Conservation (phyloP, 73 alveolate genomes). For the Stentor roeselii region DNA sequence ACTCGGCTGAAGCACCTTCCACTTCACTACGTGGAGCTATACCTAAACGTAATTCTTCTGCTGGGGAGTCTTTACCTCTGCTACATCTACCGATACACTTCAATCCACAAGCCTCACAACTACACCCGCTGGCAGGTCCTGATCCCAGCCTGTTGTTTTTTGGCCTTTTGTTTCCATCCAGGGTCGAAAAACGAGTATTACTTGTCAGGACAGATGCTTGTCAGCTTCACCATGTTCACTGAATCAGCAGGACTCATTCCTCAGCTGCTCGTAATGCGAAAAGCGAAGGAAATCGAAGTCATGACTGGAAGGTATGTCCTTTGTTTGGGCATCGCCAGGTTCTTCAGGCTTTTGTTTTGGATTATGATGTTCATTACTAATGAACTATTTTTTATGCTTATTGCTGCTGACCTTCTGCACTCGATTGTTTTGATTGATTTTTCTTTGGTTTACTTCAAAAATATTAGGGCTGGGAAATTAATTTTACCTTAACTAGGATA, state of each 20-base stretch:
- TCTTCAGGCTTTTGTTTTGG: constrained; percentile 53
- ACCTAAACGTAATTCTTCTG: constrained; percentile 30
- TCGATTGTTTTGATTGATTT: constrained; percentile 38
- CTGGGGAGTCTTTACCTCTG: constrained; percentile 40
- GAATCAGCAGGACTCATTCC: constrained; percentile 60
- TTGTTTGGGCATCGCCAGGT: constrained; percentile 44
- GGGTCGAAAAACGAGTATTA: constrained; percentile 40
- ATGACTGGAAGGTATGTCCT: constrained; percentile 44
- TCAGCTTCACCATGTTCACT: constrained; percentile 54
- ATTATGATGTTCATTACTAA: constrained; percentile 32
- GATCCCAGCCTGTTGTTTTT: constrained; percentile 25
- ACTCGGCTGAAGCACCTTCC: constrained; percentile 41
- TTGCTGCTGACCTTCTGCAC: constrained; percentile 54
- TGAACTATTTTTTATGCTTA: constrained; percentile 39
- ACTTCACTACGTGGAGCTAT: constrained; percentile 39
- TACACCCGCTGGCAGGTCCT: constrained; percentile 23
- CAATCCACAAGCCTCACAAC: background rate
- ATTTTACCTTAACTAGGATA: constrained; percentile 28
- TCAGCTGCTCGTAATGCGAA: constrained; percentile 41
- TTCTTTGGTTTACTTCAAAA: constrained; percentile 35
- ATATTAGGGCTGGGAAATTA: constrained; percentile 37
- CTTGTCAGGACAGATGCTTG: constrained; percentile 52
- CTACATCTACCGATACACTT: background rate
- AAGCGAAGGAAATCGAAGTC: constrained; percentile 42
- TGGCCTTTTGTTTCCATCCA: constrained; percentile 48